phyloP scores from a whole-genome alignment of 306 rosid species.

The Bauhinia variegata region DNA sequence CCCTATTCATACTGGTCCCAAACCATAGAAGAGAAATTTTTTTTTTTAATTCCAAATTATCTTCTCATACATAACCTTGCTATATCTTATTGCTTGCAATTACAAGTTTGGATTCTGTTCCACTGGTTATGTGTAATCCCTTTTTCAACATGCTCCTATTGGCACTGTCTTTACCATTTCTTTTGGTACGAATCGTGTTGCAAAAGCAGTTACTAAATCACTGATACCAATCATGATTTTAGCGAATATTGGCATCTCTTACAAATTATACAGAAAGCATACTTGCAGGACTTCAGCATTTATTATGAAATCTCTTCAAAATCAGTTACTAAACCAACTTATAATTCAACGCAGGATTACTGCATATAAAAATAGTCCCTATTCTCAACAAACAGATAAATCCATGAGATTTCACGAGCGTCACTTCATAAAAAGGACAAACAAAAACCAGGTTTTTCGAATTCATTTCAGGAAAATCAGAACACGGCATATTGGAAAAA shows the following conservation, averaged over 20 bases:
- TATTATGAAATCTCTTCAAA: conserved; percentile 4
- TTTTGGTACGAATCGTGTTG: neutral
- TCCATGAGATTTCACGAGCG: neutral
- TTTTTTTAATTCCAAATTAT: too few relatives aligned
- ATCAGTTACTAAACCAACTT: neutral
- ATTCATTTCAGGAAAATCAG: neutral
- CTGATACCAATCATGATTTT: neutral
- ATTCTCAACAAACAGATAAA: conserved; percentile 15
- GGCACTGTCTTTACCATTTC: conserved; percentile 1
- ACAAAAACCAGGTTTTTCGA: conserved; percentile 20
- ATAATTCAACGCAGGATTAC: neutral
- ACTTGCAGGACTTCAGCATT: neutral
- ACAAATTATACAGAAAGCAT: neutral
- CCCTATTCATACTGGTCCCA: too few relatives aligned
- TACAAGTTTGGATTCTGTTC: neutral
- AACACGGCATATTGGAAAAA: conserved; percentile 1
- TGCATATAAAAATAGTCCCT: conserved; percentile 18
- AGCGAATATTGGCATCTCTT: neutral
- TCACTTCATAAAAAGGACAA: conserved; percentile 7
- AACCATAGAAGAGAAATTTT: too few relatives aligned
- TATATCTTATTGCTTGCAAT: neutral
- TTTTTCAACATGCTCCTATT: neutral
- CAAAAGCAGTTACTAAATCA: neutral
- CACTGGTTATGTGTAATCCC: neutral
- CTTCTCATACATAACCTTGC: too few relatives aligned